These are phyloP conservation scores for Phytophthora sojae DNA, from an alignment of 352 stramenopile genomes.

Conservation along the genomic window DNA sequence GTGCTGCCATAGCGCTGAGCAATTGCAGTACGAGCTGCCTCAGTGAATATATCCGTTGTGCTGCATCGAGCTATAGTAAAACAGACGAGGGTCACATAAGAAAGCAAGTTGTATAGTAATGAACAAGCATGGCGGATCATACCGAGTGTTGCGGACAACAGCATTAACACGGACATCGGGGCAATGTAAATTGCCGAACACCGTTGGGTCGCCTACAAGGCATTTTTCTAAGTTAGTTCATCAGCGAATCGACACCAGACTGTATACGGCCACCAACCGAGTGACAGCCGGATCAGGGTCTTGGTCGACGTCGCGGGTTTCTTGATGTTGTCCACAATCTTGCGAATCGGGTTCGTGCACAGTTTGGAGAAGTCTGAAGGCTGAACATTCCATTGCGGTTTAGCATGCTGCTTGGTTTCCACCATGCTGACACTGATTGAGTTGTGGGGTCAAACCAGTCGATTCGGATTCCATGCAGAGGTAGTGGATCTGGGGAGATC, in stretches of 20 bases:
- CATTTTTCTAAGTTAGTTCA: neutral
- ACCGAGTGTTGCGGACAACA: constrained; percentile 75
- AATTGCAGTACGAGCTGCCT: constrained; percentile 89
- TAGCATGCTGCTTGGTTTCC: constrained; percentile 42
- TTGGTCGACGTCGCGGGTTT: constrained; percentile 89
- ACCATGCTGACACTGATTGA: constrained; percentile 20
- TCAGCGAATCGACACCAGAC: neutral
- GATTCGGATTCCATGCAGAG: neutral
- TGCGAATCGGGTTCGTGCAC: constrained; percentile 93
- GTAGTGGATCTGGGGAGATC: neutral
- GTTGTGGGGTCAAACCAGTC: neutral
- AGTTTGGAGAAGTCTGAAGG: constrained; percentile 73
- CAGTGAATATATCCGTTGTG: constrained; percentile 94
- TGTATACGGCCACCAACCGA: constrained; percentile 50
- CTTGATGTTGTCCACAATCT: constrained; percentile 96
- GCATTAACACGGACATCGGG: constrained; percentile 88
- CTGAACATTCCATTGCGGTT: constrained; percentile 69
- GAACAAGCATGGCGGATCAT: neutral
- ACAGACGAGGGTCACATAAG: neutral
- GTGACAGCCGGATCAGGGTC: constrained; percentile 92
- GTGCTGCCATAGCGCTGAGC: constrained; percentile 80
- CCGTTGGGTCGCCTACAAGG: constrained; percentile 86
- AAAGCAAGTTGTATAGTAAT: too few relatives aligned
- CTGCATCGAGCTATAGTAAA: constrained; percentile 64
- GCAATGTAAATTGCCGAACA: constrained; percentile 93